Conservation (phyloP, 305 asterid species). For the Euphrasia arctica region DNA sequence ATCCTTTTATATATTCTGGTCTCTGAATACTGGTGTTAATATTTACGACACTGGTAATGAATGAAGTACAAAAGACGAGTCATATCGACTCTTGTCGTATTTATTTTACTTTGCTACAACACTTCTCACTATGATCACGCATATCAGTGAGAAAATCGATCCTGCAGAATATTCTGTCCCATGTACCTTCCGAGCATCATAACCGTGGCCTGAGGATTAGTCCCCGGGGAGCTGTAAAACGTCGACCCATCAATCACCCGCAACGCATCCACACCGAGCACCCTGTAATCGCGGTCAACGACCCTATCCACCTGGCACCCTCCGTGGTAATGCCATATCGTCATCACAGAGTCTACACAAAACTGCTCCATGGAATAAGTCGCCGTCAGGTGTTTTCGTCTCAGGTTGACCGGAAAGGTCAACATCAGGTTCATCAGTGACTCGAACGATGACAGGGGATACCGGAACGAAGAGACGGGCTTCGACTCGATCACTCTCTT, state of each 20-base stretch:
- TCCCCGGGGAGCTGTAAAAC: slow-evolving; percentile 58
- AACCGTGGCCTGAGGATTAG: slow-evolving; percentile 92
- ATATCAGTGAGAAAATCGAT: slow-evolving; percentile 18
- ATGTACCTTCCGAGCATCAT: slow-evolving; percentile 94
- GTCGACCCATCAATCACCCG: slow-evolving; percentile 83
- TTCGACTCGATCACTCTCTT: slow-evolving; percentile 40
- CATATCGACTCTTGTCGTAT: too few relatives aligned
- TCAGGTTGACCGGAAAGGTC: slow-evolving; percentile 34
- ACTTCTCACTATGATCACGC: neutral
- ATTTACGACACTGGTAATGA: too few relatives aligned
- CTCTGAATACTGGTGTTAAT: neutral
- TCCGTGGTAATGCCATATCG: slow-evolving; percentile 91
- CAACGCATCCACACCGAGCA: slow-evolving; percentile 56
- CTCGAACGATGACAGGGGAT: slow-evolving; percentile 18
- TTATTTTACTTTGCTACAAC: neutral
- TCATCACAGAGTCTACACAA: slow-evolving; percentile 72
- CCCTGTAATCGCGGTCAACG: slow-evolving; percentile 54
- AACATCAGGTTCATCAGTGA: neutral
- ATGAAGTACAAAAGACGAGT: too few relatives aligned
- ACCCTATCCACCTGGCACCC: slow-evolving; percentile 70
- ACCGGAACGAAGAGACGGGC: slow-evolving; percentile 39
- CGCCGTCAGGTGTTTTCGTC: slow-evolving; percentile 27
- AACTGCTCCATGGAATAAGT: slow-evolving; percentile 52
- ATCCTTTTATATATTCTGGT: neutral
- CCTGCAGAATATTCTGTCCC: slow-evolving; percentile 46